Evolutionary conservation across 805 yeast genomes (phyloP).

Genomic region (Starmera pachycereana): DNA sequence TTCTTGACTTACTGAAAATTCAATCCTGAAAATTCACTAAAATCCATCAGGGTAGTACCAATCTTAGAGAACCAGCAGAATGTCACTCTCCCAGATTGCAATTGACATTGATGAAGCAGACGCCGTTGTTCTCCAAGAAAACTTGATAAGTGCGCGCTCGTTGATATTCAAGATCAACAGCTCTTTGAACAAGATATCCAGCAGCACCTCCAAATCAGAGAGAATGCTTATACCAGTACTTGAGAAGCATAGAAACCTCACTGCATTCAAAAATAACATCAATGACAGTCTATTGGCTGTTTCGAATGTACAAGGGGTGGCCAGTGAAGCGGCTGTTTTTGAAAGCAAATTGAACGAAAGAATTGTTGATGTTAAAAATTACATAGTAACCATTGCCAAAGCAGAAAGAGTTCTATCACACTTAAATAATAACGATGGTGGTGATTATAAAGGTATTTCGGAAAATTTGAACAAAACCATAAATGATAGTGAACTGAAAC

Average conservation of each 20-base stretch:
- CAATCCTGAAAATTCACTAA: too few species aligned
- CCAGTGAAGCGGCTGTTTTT: slow-evolving; percentile 32
- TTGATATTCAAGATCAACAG: slow-evolving; percentile 44
- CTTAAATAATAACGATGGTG: slow-evolving; percentile 22
- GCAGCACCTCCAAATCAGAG: slow-evolving; percentile 45
- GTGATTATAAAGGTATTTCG: slow-evolving; percentile 58
- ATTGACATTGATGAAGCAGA: slow-evolving; percentile 74
- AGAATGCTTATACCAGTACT: slow-evolving; percentile 63
- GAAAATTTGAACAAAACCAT: slow-evolving; percentile 49
- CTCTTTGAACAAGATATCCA: slow-evolving; percentile 44
- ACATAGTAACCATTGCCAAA: slow-evolving; percentile 30
- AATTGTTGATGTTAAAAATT: slow-evolving; percentile 22
- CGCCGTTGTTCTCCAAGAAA: slow-evolving; percentile 70
- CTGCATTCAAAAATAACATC: slow-evolving; percentile 44
- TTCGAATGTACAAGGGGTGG: slow-evolving; percentile 38
- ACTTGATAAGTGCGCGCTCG: slow-evolving; percentile 46
- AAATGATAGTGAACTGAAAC: slow-evolving; percentile 42
- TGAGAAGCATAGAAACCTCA: slow-evolving; percentile 46
- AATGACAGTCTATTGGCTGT: slow-evolving; percentile 40
- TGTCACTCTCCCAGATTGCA: slow-evolving; percentile 9
- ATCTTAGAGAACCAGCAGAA: not conserved
- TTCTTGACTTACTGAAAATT: too few species aligned
- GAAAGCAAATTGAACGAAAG: slow-evolving; percentile 25
- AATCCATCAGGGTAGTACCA: too few species aligned
- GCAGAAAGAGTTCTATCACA: slow-evolving; percentile 37